A percentile compares a stretch with the other conserved stretches of the same genome.
Conservation (phyloP, 768 basidiomycete species). For the Chalciporus piperatus region DNA sequence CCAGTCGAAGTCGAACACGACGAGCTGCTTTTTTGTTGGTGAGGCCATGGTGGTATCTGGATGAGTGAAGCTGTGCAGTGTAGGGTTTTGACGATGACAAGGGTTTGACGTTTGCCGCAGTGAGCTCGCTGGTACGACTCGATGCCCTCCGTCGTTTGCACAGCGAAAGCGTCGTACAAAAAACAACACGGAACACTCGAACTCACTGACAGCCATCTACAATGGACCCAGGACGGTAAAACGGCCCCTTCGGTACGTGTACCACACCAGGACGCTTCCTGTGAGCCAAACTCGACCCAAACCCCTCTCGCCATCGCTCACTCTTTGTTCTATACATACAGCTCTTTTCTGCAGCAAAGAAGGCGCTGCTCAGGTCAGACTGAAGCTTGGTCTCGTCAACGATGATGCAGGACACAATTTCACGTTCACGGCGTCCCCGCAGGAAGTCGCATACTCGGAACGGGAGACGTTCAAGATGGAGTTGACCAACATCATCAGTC, state of each 20-base stretch:
- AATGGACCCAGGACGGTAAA: slow-evolving; percentile 79
- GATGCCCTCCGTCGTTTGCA: slow-evolving; percentile 69
- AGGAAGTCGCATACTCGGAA: slow-evolving; percentile 60
- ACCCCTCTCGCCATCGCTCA: neutral
- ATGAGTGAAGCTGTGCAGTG: neutral
- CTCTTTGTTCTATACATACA: slow-evolving; percentile 25
- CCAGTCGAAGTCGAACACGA: slow-evolving; percentile 99
- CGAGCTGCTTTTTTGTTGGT: slow-evolving; percentile 57
- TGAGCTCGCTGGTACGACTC: slow-evolving; percentile 7
- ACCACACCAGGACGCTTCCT: slow-evolving; percentile 54
- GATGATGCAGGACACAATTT: slow-evolving; percentile 81
- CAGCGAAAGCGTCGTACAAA: slow-evolving; percentile 82
- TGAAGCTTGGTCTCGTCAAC: slow-evolving; percentile 68
- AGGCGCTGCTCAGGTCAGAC: slow-evolving; percentile 71
- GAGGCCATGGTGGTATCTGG: slow-evolving; percentile 13
- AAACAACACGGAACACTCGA: slow-evolving; percentile 74
- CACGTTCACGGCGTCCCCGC: slow-evolving; percentile 65
- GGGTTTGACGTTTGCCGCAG: too few relatives aligned
- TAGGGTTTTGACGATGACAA: too few relatives aligned
- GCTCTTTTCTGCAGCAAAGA: slow-evolving; percentile 87
- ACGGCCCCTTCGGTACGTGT: slow-evolving; percentile 63
- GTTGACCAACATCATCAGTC: slow-evolving; percentile 71
- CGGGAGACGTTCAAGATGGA: slow-evolving; percentile 82
- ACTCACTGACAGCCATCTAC: slow-evolving; percentile 67
- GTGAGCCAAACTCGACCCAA: slow-evolving; percentile 37